Evolutionary conservation across 1,139 yeast species (phyloP).

Genomic region (Geotrichum histeridarum): DNA sequence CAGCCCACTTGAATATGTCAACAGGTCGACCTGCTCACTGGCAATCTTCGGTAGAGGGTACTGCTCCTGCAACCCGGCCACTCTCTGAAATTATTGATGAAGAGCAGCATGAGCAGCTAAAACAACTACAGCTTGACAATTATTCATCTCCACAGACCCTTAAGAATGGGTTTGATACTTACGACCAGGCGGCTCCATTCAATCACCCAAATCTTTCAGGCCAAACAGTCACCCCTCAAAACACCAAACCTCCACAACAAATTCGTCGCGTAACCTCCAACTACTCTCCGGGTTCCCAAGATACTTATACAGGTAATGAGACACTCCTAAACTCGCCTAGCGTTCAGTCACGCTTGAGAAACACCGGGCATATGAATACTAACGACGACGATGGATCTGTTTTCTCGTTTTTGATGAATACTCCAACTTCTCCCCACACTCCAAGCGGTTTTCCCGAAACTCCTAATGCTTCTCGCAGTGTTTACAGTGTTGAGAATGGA

Average conservation of each 20-base stretch:
- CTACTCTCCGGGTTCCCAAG: background rate
- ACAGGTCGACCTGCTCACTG: constrained; percentile 1
- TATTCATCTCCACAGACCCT: background rate
- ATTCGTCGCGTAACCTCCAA: background rate
- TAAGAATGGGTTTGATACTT: background rate
- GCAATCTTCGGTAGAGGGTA: background rate
- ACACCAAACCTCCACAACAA: background rate
- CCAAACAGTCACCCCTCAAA: constrained; percentile 6
- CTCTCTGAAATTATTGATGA: constrained; percentile 14
- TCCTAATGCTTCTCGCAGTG: background rate
- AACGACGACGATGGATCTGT: constrained; percentile 17
- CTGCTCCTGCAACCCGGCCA: constrained; percentile 3
- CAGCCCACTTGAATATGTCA: background rate
- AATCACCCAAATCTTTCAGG: constrained; percentile 12
- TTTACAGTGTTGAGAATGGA: background rate
- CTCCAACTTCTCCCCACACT: constrained; percentile 8
- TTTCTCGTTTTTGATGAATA: constrained; percentile 11
- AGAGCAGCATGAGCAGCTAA: constrained; percentile 13
- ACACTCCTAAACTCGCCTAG: background rate
- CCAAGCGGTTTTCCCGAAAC: constrained; percentile 1
- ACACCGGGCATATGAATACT: background rate
- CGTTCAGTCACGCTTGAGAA: background rate
- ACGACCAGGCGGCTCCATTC: background rate
- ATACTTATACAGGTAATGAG: background rate
- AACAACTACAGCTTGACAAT: background rate